phyloP scores from a whole-genome alignment of 2,329 filamentous ascomycete genomes.

The Penicillium palitans region DNA sequence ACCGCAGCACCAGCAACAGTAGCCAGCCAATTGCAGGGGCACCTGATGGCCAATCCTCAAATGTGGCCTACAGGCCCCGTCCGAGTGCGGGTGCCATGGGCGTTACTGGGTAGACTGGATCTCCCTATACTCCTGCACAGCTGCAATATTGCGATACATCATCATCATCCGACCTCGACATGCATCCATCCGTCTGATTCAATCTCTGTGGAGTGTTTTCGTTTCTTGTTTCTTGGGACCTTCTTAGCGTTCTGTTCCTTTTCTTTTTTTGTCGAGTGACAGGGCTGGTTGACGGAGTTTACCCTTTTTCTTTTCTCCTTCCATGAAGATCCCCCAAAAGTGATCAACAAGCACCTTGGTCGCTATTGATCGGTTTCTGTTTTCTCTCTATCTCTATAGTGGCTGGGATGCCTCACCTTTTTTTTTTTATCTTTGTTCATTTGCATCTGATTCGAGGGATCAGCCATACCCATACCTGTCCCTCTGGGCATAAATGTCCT shows the following conservation, averaged over 20 bases:
- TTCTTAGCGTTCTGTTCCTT: conserved; percentile 32
- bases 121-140: conserved; percentile 22
- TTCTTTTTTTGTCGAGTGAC: conserved; percentile 24
- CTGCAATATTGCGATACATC: conserved; percentile 17
- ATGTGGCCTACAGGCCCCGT: conserved; percentile 40
- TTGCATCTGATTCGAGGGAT: conserved; percentile 32
- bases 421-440: conserved; percentile 20
- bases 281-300: conserved; percentile 34
- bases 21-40: conserved; percentile 31
- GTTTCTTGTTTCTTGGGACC: conserved; percentile 23
- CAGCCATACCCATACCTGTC: conserved; percentile 26
- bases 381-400: conserved; percentile 10
- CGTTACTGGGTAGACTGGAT: conserved; percentile 34
- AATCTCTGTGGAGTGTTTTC: conserved; percentile 18
- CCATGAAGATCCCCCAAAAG: conserved; percentile 27
- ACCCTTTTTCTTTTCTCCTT: conserved; percentile 15
- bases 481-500: conserved; percentile 18
- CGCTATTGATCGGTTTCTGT: conserved; percentile 18
- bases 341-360: conserved; percentile 25
- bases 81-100: conserved; percentile 42
- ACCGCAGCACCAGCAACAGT: conserved; percentile 38
- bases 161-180: conserved; percentile 21
- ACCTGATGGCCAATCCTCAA: conserved; percentile 35
- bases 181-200: conserved; percentile 18
- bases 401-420: conserved; percentile 8